A percentile compares a stretch with the other conserved stretches of the same genome.
phyloP scores from a whole-genome alignment of 495 filamentous ascomycete species.

The Penicillium waksmanii region DNA sequence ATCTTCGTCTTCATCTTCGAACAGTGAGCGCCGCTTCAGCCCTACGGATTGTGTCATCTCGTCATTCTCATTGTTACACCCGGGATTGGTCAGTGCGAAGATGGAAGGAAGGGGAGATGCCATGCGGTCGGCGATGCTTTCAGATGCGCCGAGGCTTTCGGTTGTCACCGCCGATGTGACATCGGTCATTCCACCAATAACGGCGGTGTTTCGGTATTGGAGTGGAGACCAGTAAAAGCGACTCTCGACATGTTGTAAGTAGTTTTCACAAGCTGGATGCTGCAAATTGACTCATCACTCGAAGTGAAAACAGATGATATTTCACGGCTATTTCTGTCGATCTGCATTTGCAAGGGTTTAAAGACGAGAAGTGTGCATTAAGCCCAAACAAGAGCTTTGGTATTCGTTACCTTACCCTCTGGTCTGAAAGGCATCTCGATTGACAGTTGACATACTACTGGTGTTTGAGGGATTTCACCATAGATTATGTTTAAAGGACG shows the following conservation, averaged over 20 bases:
- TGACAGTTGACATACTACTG: too few species aligned
- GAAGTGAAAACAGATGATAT: neutral
- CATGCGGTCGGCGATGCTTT: constrained; percentile 5
- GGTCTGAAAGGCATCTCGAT: too few species aligned
- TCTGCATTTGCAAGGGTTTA: too few species aligned
- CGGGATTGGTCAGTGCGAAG: constrained; percentile 18
- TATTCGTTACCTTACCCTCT: too few species aligned
- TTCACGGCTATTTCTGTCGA: too few species aligned
- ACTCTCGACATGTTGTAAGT: neutral
- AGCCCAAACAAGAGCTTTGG: too few species aligned
- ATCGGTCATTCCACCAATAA: constrained; percentile 1
- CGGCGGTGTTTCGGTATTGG: neutral
- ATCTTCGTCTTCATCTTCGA: constrained; percentile 15
- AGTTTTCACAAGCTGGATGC: neutral
- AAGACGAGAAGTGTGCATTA: too few species aligned
- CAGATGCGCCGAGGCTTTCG: constrained; percentile 9
- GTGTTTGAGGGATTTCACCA: too few species aligned
- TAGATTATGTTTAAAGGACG: too few species aligned
- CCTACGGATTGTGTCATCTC: constrained; percentile 24
- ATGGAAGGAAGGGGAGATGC: neutral
- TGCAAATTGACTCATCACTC: neutral
- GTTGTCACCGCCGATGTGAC: neutral
- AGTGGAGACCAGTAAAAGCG: neutral
- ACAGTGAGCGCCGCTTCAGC: constrained; percentile 21
- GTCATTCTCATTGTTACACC: constrained; percentile 5